A percentile compares a stretch with the other conserved stretches of the same genome.
Conservation (phyloP, 345 rosid genomes). For the Salix suchowensis region DNA sequence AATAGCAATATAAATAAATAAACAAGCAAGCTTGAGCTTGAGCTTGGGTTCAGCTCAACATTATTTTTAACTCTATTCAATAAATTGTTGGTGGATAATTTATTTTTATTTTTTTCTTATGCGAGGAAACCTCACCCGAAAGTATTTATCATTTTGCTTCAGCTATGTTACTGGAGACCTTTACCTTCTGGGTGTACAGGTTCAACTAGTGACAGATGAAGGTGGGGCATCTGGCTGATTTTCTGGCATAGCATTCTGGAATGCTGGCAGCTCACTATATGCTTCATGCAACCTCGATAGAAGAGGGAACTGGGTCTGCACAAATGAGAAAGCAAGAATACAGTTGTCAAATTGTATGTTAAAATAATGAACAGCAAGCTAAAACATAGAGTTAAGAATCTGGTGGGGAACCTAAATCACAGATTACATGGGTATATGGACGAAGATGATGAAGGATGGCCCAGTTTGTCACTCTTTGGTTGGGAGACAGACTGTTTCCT, state of each 20-base stretch:
- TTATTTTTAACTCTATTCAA: too few species aligned
- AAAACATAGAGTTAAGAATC: neutral
- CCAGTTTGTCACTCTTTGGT: too few species aligned
- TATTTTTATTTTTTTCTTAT: too few species aligned
- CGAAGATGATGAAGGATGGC: too few species aligned
- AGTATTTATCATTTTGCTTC: neutral
- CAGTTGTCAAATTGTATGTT: neutral
- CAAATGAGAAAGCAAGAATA: neutral
- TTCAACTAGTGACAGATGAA: constrained; percentile 3
- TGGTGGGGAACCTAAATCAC: too few species aligned
- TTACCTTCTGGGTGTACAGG: neutral
- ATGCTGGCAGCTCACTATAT: constrained; percentile 45
- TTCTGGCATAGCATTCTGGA: constrained; percentile 38
- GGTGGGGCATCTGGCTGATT: constrained; percentile 41
- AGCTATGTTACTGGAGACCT: neutral
- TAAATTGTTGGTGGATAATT: too few species aligned
- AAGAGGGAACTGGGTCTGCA: constrained; percentile 56
- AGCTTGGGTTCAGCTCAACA: too few species aligned
- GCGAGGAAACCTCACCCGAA: too few species aligned
- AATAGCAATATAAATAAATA: too few species aligned
- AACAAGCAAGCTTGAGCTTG: too few species aligned
- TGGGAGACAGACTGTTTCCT: too few species aligned
- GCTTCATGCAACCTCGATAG: constrained; percentile 53
- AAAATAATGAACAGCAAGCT: neutral
- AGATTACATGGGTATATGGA: too few species aligned